phyloP scores from a whole-genome alignment of 164 flowering plant species.

The Akebia trifoliata region DNA sequence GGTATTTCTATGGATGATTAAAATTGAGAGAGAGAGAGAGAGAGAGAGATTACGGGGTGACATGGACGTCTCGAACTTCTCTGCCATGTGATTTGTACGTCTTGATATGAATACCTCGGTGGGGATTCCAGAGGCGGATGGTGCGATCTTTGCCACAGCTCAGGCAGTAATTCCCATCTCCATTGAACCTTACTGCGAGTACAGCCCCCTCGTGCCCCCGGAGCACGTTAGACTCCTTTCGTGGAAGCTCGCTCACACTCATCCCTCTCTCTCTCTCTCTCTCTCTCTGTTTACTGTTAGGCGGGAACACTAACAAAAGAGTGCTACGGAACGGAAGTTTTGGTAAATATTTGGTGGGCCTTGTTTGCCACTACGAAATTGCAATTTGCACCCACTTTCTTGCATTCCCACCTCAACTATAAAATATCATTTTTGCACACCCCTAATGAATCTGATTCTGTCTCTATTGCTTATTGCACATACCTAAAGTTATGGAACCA shows the following conservation, averaged over 20 bases:
- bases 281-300: too few species aligned
- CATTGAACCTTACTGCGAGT: slow-evolving; percentile 74
- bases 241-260: slow-evolving; percentile 46
- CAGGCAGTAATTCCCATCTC: slow-evolving; percentile 81
- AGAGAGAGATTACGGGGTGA: slow-evolving; percentile 46
- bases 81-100: slow-evolving; percentile 92
- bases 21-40: slow-evolving; percentile 7
- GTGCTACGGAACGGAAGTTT: too few species aligned
- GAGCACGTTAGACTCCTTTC: slow-evolving; percentile 55
- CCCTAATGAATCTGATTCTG: too few species aligned
- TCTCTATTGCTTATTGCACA: too few species aligned
- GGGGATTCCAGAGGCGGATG: slow-evolving; percentile 95
- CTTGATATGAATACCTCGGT: slow-evolving; percentile 88
- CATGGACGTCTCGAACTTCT: slow-evolving; percentile 89
- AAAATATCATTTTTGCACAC: too few species aligned
- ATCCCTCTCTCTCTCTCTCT: slow-evolving; percentile 24
- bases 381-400: too few species aligned
- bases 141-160: slow-evolving; percentile 94
- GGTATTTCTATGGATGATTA: not conserved
- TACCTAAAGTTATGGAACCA: too few species aligned
- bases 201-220: slow-evolving; percentile 88
- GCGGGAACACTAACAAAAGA: too few species aligned
- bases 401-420: too few species aligned
- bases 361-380: too few species aligned
- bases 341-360: too few species aligned